These are phyloP conservation scores for Incumbomyces delicatus DNA, from an alignment of 2,329 filamentous ascomycete genomes.

Conservation along the genomic window DNA sequence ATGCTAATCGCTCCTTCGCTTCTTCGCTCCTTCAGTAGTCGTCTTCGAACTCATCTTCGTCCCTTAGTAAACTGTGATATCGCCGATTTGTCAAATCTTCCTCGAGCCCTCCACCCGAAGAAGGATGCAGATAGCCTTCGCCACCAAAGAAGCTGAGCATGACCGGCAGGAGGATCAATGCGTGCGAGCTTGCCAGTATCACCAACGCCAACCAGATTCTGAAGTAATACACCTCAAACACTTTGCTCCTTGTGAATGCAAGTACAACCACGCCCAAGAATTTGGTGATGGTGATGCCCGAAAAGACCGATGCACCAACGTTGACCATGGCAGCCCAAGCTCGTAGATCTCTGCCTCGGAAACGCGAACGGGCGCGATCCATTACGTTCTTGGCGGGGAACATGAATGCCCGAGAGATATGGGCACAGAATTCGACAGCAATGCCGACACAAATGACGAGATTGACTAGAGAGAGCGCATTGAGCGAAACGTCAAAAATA, in stretches of 20 bases:
- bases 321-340: conserved; percentile 92
- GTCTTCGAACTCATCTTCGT: conserved; percentile 69
- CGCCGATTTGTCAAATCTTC: conserved; percentile 74
- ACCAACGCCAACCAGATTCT: conserved; percentile 90
- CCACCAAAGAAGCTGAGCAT: conserved; percentile 78
- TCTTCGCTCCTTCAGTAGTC: conserved; percentile 34
- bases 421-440: conserved; percentile 92
- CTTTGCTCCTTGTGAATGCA: conserved; percentile 92
- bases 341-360: conserved; percentile 72
- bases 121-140: conserved; percentile 76
- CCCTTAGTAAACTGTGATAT: conserved; percentile 66
- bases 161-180: conserved; percentile 84
- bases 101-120: conserved; percentile 77
- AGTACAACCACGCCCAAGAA: conserved; percentile 83
- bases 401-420: conserved; percentile 91
- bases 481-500: conserved; percentile 75
- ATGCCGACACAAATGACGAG: conserved; percentile 96
- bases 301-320: conserved; percentile 88
- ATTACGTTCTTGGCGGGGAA: conserved; percentile 78
- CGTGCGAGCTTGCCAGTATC: conserved; percentile 77
- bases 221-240: conserved; percentile 99
- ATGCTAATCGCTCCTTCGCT: too few species aligned
- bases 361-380: conserved; percentile 66
- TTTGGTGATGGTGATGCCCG: conserved; percentile 93
- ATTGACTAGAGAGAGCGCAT: conserved; percentile 91